Evolutionary conservation across 768 basidiomycete genomes (phyloP), one percentile per base, ranked within the genome.

Genomic region (Suillus variegatus): DNA sequence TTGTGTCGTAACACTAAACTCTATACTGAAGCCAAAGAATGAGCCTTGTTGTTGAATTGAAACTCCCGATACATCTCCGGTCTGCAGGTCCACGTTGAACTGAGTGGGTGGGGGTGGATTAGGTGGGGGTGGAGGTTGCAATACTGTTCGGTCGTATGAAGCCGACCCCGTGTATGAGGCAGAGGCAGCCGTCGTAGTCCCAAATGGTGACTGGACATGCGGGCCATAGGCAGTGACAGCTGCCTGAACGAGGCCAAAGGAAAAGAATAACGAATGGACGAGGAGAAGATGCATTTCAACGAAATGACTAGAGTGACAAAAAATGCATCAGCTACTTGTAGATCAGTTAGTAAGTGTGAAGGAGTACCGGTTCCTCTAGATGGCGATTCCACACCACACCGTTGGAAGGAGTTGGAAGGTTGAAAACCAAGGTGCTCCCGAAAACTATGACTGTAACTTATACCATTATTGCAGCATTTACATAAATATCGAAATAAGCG

Each of bases 1-100:
- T 78, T 86, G 85, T 64, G 84, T 85, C 8, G 87, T 82, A 9
- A 92, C 86, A 47, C 90, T 91, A 80, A 91, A 83, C 75, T 93
- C 91, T 46, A 93, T 83, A 4, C 88, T 90, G 72, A 93, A 92
- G 4, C 90, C 91, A 63, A 87, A 82, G 70, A 92, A 92, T 20
- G 85, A 82, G 22, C 86, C 88, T n/a, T 74, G 71, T 63, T 81
- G 78, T 4, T 74, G 72, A 58, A 83, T 82, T 1, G 81, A 81
- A 44, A 87, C 67, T 6, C 75, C 77, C 6, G 66, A 60, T 52
- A 77, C 66, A 13, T 41, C 68, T 52, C 66, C 71, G 1, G 62
- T 70, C 65, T 78, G 74, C 22, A 88, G 75, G 62, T 80, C 76
- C 1, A 89, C 67, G 14, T 74, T 74, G 67, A 87, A 88, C 38